Conservation (phyloP, 352 stramenopile species). For the Phytopythium litorale region DNA sequence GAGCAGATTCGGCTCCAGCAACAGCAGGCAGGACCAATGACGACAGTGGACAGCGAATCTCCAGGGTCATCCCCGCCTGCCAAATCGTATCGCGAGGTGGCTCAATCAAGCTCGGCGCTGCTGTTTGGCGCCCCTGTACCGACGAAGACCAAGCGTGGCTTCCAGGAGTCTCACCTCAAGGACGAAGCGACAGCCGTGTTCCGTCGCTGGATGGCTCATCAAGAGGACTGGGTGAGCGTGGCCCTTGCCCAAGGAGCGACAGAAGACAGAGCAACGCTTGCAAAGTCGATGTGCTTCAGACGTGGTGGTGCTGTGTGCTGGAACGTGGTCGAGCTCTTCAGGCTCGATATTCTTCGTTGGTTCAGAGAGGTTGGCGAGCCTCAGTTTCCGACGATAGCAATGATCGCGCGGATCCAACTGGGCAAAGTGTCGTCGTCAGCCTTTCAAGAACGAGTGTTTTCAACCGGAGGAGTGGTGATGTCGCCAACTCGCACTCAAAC, state of each 20-base stretch:
- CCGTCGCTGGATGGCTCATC: neutral
- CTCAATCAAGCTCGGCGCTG: neutral
- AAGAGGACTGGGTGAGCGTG: neutral
- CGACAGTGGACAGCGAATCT: too few relatives aligned
- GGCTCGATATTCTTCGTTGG: neutral
- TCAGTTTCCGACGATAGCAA: neutral
- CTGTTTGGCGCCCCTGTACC: neutral
- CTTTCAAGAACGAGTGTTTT: conserved; percentile 3
- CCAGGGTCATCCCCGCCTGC: too few relatives aligned
- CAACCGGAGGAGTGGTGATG: neutral
- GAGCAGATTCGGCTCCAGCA: neutral
- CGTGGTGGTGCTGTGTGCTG: neutral
- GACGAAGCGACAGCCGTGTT: neutral
- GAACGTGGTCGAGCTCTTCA: neutral
- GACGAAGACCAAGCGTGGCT: neutral
- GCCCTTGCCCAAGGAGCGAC: neutral
- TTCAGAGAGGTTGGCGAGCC: conserved; percentile 1
- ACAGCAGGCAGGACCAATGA: too few relatives aligned
- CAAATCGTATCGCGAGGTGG: too few relatives aligned
- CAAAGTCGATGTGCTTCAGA: neutral
- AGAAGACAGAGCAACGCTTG: neutral
- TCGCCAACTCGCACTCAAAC: neutral
- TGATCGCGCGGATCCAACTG: neutral
- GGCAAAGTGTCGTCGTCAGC: conserved; percentile 1
- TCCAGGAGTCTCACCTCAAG: neutral